phyloP scores from a whole-genome alignment of 768 basidiomycete genomes.

The Grammothele lineata region DNA sequence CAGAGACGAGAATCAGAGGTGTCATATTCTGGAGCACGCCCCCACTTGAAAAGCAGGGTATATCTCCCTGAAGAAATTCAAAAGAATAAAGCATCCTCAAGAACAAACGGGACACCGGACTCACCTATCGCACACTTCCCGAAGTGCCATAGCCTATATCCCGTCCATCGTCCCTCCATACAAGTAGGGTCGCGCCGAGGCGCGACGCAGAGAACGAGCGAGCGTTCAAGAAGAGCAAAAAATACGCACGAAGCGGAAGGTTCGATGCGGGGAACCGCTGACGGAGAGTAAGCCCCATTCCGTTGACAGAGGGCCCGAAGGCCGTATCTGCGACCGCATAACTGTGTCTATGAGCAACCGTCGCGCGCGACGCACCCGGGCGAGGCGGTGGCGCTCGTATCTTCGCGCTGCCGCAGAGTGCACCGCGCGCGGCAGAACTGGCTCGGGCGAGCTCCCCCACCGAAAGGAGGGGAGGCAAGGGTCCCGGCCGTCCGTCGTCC shows the following conservation, averaged over 20 bases:
- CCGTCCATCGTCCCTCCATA: not conserved
- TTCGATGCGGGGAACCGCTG: conserved; percentile 37
- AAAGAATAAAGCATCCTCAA: conserved; percentile 55
- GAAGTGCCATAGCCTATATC: no score
- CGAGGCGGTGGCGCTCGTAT: conserved; percentile 61
- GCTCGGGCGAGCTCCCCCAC: conserved; percentile 39
- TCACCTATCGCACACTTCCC: conserved; percentile 6
- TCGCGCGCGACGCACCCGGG: conserved; percentile 38
- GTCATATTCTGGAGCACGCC: conserved; percentile 79
- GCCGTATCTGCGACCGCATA: conserved; percentile 68
- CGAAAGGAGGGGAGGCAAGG: conserved; percentile 17
- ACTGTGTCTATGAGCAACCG: conserved; percentile 86
- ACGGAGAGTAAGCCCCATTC: conserved; percentile 91
- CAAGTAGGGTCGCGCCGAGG: no score
- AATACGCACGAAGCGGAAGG: conserved; percentile 42
- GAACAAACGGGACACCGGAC: conserved; percentile 12
- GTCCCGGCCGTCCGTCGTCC: conserved; percentile 45
- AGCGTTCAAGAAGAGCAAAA: conserved; percentile 50
- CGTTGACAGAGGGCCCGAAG: conserved; percentile 49
- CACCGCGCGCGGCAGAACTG: conserved; percentile 32
- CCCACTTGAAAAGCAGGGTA: conserved; percentile 34
- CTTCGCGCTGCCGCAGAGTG: conserved; percentile 67
- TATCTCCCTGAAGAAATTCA: conserved; percentile 97
- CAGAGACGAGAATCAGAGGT: conserved; percentile 37
- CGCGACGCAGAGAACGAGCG: conserved; percentile 29